Percentiles rank a stretch among this genome's conserved stretches.
Conservation (phyloP, 163 green algal species). For the Picocystis sp. region DNA sequence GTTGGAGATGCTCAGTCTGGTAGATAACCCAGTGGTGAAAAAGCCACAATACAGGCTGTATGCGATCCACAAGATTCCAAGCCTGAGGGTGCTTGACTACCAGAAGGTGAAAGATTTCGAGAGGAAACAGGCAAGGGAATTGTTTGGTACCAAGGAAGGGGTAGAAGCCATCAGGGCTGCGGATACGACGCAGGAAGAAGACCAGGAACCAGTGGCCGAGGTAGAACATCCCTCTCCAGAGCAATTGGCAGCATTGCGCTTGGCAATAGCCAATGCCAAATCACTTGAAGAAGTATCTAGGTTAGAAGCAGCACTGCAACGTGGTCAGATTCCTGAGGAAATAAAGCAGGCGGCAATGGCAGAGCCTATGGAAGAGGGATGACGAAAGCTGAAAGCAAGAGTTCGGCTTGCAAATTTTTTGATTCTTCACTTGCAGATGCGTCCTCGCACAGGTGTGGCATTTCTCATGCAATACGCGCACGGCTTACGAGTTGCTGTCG, state of each 20-base stretch:
- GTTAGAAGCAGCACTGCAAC: too few species aligned
- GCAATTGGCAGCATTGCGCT: slow-evolving; percentile 75
- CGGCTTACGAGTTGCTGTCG: too few species aligned
- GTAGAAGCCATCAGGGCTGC: not conserved
- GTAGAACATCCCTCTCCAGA: slow-evolving; percentile 40
- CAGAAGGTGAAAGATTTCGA: slow-evolving; percentile 81
- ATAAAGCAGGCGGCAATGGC: too few species aligned
- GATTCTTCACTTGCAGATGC: too few species aligned
- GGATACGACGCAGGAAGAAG: slow-evolving; percentile 7
- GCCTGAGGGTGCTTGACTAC: slow-evolving; percentile 82
- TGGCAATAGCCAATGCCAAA: slow-evolving; percentile 44
- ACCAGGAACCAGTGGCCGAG: not conserved
- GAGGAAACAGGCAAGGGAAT: slow-evolving; percentile 2
- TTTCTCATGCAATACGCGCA: too few species aligned
- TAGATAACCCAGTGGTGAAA: slow-evolving; percentile 78
- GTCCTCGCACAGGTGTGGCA: too few species aligned
- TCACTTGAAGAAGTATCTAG: too few species aligned
- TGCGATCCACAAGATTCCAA: slow-evolving; percentile 47
- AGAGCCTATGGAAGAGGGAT: too few species aligned
- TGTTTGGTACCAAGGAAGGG: slow-evolving; percentile 4
- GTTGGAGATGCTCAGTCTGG: slow-evolving; percentile 57
- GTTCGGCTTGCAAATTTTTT: too few species aligned
- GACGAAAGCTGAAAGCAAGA: too few species aligned
- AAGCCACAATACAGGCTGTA: slow-evolving; percentile 78
- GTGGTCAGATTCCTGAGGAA: too few species aligned